Conservation (phyloP, 2,329 filamentous ascomycete species). For the Monilinia laxa region DNA sequence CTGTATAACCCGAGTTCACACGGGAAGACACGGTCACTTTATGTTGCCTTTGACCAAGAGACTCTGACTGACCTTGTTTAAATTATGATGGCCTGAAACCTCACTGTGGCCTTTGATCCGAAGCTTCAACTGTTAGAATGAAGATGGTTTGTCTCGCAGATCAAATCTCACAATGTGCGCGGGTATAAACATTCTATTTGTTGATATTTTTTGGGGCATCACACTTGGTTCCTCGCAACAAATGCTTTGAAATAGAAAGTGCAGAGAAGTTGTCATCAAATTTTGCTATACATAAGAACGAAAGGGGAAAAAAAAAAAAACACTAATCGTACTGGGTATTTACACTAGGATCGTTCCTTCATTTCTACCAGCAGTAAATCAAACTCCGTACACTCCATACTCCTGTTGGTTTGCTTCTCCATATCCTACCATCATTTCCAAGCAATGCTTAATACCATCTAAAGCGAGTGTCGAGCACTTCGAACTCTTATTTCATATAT, state of each 20-base stretch:
- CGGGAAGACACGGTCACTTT: not conserved
- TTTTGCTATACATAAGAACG: constrained; percentile 17
- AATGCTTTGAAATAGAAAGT: not conserved
- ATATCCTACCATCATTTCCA: constrained; percentile 28
- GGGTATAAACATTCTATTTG: not conserved
- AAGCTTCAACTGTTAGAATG: not conserved
- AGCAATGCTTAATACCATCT: constrained; percentile 27
- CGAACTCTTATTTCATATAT: constrained; percentile 35
- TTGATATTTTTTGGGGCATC: not conserved
- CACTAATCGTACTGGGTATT: constrained; percentile 33
- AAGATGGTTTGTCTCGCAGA: not conserved
- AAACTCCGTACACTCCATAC: constrained; percentile 32
- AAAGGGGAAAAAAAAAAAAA: not conserved
- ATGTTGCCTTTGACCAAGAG: not conserved
- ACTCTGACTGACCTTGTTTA: not conserved
- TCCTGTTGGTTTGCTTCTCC: constrained; percentile 32
- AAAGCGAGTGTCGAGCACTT: constrained; percentile 41
- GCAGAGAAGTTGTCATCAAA: constrained; percentile 16
- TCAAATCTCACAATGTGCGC: not conserved
- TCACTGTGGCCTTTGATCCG: not conserved
- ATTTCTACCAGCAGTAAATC: constrained; percentile 22
- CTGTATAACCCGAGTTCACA: constrained; percentile 5
- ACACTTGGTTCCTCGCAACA: not conserved
- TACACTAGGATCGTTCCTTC: constrained; percentile 29
- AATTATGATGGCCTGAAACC: not conserved